A percentile compares a stretch with the other conserved stretches of the same genome.
Evolutionary conservation across 768 basidiomycete species (phyloP).

Genomic region (Pisolithus marmoratus): DNA sequence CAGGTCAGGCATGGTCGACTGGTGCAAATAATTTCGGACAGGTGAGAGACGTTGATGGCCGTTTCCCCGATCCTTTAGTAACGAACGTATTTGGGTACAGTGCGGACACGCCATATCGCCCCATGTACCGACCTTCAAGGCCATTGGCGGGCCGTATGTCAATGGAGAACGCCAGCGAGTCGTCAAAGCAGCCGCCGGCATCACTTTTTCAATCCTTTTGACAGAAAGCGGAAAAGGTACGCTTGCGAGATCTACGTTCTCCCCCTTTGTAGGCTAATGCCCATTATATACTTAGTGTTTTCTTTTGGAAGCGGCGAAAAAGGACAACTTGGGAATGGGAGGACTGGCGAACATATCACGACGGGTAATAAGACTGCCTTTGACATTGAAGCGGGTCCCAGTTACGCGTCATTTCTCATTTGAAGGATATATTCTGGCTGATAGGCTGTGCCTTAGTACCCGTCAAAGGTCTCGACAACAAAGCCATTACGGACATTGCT

Average conservation of each 20-base stretch:
- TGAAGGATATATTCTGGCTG: slow-evolving; percentile 4
- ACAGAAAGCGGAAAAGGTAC: slow-evolving; percentile 77
- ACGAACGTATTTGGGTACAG: slow-evolving; percentile 29
- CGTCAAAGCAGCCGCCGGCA: slow-evolving; percentile 72
- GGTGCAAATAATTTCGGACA: slow-evolving; percentile 81
- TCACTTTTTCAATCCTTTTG: slow-evolving; percentile 79
- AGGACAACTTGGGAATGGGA: slow-evolving; percentile 90
- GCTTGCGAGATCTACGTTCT: slow-evolving; percentile 7
- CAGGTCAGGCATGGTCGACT: slow-evolving; percentile 78
- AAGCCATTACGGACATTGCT: slow-evolving; percentile 74
- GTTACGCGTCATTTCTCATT: slow-evolving; percentile 34
- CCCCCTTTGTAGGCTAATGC: background rate
- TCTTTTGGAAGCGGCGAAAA: slow-evolving; percentile 89
- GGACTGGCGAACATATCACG: slow-evolving; percentile 86
- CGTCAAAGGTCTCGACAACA: slow-evolving; percentile 70
- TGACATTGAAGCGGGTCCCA: slow-evolving; percentile 68
- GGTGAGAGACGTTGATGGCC: slow-evolving; percentile 36
- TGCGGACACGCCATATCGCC: slow-evolving; percentile 65
- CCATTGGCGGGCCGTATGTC: slow-evolving; percentile 51
- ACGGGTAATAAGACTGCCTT: slow-evolving; percentile 81
- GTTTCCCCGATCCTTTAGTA: no score
- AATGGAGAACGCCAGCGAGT: slow-evolving; percentile 60
- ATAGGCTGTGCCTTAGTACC: slow-evolving; percentile 42
- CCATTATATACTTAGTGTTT: slow-evolving; percentile 50
- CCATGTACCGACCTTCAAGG: slow-evolving; percentile 63